A percentile compares a stretch with the other conserved stretches of the same genome.
phyloP scores from a whole-genome alignment of 2,329 filamentous ascomycete species.

The Dichotomopilus funicola region DNA sequence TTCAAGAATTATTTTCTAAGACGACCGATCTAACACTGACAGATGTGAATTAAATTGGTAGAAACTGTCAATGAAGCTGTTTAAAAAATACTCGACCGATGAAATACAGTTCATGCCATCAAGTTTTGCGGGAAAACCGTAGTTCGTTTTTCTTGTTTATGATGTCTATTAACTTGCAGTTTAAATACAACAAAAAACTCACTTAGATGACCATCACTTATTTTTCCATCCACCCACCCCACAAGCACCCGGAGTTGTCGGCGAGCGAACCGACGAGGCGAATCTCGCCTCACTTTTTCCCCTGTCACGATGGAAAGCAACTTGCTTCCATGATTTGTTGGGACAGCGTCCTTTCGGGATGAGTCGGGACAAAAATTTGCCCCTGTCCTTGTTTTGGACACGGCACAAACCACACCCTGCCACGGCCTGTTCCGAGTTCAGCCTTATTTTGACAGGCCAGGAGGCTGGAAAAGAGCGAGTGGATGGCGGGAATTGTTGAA shows the following conservation, averaged over 20 bases:
- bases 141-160: too few relatives aligned
- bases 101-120: too few relatives aligned
- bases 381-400: conserved; percentile 1
- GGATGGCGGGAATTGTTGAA: background rate
- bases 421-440: conserved; percentile 5
- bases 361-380: conserved; percentile 7
- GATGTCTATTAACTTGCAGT: too few relatives aligned
- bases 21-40: too few relatives aligned
- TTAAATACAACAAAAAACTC: too few relatives aligned
- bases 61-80: too few relatives aligned
- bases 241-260: background rate
- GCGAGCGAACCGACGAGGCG: background rate
- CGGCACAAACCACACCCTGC: conserved; percentile 15
- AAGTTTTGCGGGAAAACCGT: too few relatives aligned
- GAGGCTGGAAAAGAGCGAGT: background rate
- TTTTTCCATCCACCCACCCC: background rate
- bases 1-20: too few relatives aligned
- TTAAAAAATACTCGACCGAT: too few relatives aligned
- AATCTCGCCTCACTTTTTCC: conserved; percentile 4
- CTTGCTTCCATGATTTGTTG: conserved; percentile 7
- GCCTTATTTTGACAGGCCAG: conserved; percentile 2
- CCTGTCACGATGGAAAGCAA: background rate
- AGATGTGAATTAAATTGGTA: too few relatives aligned
- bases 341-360: conserved; percentile 2
- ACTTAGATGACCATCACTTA: too few relatives aligned